phyloP scores from a whole-genome alignment of 345 rosid genomes.

The Clausena lansium region DNA sequence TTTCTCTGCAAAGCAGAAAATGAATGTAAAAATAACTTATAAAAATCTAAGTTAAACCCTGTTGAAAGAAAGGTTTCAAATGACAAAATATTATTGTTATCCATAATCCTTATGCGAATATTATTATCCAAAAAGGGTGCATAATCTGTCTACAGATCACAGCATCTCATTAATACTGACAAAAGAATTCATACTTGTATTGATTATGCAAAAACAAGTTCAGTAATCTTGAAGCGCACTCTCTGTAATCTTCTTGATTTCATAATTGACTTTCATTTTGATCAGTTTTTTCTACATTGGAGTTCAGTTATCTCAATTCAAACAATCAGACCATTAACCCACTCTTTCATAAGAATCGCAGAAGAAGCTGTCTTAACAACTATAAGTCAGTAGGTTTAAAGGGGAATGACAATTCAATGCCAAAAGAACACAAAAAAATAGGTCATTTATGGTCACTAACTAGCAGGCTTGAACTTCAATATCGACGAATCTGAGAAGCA shows the following conservation, averaged over 20 bases:
- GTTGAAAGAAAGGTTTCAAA: neutral
- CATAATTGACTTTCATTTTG: neutral
- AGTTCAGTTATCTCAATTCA: neutral
- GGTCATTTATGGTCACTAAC: neutral
- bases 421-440: neutral
- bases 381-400: neutral
- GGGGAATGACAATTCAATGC: neutral
- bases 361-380: neutral
- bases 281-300: neutral
- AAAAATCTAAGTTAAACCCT: neutral
- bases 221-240: neutral
- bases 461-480: neutral
- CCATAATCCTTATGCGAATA: neutral
- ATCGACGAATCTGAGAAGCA: constrained; percentile 1
- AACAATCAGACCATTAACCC: neutral
- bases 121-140: neutral
- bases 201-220: neutral
- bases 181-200: neutral
- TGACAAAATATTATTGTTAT: no score
- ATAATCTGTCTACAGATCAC: neutral
- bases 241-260: neutral
- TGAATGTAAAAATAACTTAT: neutral
- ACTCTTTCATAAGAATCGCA: neutral
- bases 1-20: constrained; percentile 54
- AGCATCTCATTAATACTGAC: neutral